Evolutionary conservation across 345 rosid genomes (phyloP).

Genomic region (Corymbia maculata): DNA sequence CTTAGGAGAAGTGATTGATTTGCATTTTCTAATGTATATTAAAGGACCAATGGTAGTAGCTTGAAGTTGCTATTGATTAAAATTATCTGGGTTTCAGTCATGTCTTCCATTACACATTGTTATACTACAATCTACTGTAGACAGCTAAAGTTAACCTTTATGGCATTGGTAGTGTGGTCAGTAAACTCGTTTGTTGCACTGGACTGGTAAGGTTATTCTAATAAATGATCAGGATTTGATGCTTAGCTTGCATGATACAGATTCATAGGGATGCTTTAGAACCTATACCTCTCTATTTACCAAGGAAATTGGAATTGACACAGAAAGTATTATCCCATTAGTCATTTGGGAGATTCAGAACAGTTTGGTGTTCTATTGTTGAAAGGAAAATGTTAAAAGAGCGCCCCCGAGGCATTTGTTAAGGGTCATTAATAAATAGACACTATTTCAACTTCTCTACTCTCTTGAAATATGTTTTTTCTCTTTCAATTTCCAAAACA

Average conservation of each 20-base stretch:
- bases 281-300: neutral
- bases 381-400: neutral
- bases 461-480: neutral
- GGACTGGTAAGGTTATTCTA: neutral
- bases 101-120: neutral
- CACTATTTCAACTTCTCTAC: neutral
- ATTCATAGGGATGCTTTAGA: neutral
- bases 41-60: neutral
- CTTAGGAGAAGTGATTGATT: neutral
- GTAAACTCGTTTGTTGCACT: neutral
- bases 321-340: neutral
- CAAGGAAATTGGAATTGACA: neutral
- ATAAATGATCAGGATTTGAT: neutral
- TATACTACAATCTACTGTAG: neutral
- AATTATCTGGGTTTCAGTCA: neutral
- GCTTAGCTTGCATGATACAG: neutral
- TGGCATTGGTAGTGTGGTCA: neutral
- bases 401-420: neutral
- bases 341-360: neutral
- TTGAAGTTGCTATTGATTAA: neutral
- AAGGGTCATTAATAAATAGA: neutral
- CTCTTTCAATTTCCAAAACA: neutral
- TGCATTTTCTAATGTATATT: neutral
- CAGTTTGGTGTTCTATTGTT: neutral
- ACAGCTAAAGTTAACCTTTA: neutral